phyloP scores from a whole-genome alignment of 768 basidiomycete species.

The Psilocybe cubensis region DNA sequence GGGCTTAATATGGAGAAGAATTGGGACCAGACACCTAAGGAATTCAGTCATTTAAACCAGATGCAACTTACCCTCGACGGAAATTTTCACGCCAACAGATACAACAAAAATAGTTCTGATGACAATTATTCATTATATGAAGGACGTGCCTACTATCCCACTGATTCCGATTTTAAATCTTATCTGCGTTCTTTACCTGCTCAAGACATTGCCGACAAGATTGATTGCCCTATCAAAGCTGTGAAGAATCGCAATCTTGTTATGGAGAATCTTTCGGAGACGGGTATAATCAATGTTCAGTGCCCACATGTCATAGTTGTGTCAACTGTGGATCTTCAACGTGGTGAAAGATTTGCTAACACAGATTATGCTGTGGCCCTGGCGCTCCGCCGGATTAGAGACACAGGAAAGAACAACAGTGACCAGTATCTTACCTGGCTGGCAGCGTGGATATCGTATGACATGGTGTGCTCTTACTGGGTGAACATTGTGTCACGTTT shows the following conservation, averaged over 20 bases:
- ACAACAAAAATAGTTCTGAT: conserved; percentile 24
- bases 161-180: conserved; percentile 9
- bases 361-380: conserved; percentile 23
- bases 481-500: conserved; percentile 22
- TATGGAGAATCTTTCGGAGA: conserved; percentile 25
- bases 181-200: conserved; percentile 11
- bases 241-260: conserved; percentile 29
- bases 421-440: background rate
- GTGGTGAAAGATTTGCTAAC: conserved; percentile 27
- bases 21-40: conserved; percentile 16
- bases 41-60: conserved; percentile 27
- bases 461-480: conserved; percentile 27
- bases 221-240: conserved; percentile 21
- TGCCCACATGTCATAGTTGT: conserved; percentile 28
- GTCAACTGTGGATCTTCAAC: conserved; percentile 30
- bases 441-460: conserved; percentile 20
- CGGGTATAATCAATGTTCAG: conserved; percentile 27
- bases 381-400: conserved; percentile 1
- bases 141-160: conserved; percentile 22
- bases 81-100: conserved; percentile 25
- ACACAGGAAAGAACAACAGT: background rate
- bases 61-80: conserved; percentile 24
- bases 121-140: conserved; percentile 23
- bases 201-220: background rate
- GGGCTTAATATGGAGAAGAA: conserved; percentile 14